A percentile compares a stretch with the other conserved stretches of the same genome.
These are phyloP conservation scores for Dactylellina drechsleri DNA, from an alignment of 2,329 filamentous ascomycete species.

Conservation along the genomic window DNA sequence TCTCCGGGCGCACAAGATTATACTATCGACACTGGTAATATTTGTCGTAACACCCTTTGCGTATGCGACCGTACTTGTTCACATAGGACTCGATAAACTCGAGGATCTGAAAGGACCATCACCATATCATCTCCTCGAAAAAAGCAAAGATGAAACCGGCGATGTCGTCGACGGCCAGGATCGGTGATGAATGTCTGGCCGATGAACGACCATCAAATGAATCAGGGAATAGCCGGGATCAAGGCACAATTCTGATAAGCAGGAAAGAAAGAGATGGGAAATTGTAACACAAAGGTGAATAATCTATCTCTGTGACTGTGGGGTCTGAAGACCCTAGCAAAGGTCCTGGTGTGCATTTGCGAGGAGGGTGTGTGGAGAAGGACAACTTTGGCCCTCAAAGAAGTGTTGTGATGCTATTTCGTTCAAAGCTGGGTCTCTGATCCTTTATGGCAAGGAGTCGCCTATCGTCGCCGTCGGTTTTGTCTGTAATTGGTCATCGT, in stretches of 20 bases:
- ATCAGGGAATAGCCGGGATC: not conserved
- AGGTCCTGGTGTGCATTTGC: conserved; percentile 18
- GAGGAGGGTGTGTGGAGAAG: conserved; percentile 31
- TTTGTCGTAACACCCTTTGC: conserved; percentile 36
- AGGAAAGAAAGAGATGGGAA: conserved; percentile 15
- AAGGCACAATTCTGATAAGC: conserved; percentile 16
- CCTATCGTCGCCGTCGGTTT: conserved; percentile 7
- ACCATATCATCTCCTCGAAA: not conserved
- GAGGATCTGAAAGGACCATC: conserved; percentile 7
- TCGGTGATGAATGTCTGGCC: no score
- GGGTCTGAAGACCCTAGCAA: conserved; percentile 17
- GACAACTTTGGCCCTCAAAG: not conserved
- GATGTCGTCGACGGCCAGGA: not conserved
- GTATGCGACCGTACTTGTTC: conserved; percentile 11
- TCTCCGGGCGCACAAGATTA: conserved; percentile 31
- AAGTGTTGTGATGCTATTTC: conserved; percentile 8
- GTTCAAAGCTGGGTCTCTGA: not conserved
- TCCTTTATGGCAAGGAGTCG: conserved; percentile 3
- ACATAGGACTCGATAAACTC: conserved; percentile 32
- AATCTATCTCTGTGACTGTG: conserved; percentile 21
- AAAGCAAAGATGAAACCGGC: conserved; percentile 23
- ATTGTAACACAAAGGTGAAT: not conserved
- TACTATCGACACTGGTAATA: conserved; percentile 20
- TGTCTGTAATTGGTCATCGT: not conserved
- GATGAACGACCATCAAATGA: not conserved